Evolutionary conservation across 106 monocot genomes (phyloP), one percentile per base, ranked within the genome.

Genomic region (Narthecium ossifragum): DNA sequence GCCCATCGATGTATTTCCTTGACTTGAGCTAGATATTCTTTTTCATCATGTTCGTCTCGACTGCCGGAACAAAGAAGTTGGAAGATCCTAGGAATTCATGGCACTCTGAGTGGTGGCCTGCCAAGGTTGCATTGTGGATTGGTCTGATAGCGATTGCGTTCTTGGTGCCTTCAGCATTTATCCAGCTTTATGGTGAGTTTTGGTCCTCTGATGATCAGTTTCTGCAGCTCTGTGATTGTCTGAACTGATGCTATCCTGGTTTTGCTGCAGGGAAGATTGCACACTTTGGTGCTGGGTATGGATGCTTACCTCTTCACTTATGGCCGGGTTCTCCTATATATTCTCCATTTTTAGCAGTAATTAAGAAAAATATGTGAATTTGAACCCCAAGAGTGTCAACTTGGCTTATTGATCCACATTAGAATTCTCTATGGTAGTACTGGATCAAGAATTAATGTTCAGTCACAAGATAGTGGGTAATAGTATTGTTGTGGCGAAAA

Each of bases 51-150:
- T 90, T 86, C 50, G 55, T 86, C 17, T 80, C 90, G 3, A 96
- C 90, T 0, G 70, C 59, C 8, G 72, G 75, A 15, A 81, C 90
- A 20, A 80, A 75, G 27, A 80, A 75, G 66, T 33, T 84, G 65
- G 34, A 61, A 2, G 90, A 90, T 51, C 26, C 20, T 9, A 54
- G 90, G 21, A 86, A 78, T 56, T 80, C 73, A 34, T 96, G 90
- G 94, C 90, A 96, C 55, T 86, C 78, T 3, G 86, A 83, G 31
- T 90, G 90, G 82, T 96, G 94, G 94, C 43, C 59, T 32, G 75
- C 56, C 31, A 96, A 96, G 55, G 65, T 86, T 30, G 7, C 86
- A 8, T 23, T 96, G 33, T 96, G 94, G 94, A 20, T 84, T 39
- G 63, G 46, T 28, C 65, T 84, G 22, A 70, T 90, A 70, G 29